Evolutionary conservation across 306 rosid species (phyloP).

Genomic region (Argentina anserina): DNA sequence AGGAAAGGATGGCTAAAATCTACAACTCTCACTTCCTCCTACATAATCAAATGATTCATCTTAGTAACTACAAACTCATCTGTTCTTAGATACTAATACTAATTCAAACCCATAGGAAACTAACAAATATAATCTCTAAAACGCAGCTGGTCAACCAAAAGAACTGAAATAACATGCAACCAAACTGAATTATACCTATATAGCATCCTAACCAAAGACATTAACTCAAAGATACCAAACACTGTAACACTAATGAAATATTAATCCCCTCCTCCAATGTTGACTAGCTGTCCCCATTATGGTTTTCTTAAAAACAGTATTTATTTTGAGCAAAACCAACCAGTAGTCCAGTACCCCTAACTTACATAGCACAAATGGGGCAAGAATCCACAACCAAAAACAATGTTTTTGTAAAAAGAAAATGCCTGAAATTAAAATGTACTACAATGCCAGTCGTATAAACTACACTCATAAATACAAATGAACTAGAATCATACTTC

Average conservation of each 20-base stretch:
- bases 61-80: slow-evolving; percentile 6
- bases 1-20: too few relatives aligned
- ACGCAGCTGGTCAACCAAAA: neutral
- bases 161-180: neutral
- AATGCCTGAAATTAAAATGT: neutral
- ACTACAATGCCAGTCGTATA: neutral
- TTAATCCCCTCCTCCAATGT: neutral
- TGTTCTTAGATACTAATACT: neutral
- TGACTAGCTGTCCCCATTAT: neutral
- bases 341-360: neutral
- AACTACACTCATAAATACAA: neutral
- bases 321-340: too few relatives aligned
- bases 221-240: neutral
- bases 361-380: neutral
- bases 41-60: slow-evolving; percentile 4
- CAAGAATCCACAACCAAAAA: neutral
- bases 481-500: neutral
- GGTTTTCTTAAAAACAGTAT: too few relatives aligned
- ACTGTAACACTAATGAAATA: too few relatives aligned
- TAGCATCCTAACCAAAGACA: neutral
- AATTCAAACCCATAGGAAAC: neutral
- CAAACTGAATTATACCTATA: neutral
- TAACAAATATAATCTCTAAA: neutral
- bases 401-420: neutral
- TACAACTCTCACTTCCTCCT: slow-evolving; percentile 58